Conservation (phyloP, 345 rosid species). For the Pelargonium nanum region DNA sequence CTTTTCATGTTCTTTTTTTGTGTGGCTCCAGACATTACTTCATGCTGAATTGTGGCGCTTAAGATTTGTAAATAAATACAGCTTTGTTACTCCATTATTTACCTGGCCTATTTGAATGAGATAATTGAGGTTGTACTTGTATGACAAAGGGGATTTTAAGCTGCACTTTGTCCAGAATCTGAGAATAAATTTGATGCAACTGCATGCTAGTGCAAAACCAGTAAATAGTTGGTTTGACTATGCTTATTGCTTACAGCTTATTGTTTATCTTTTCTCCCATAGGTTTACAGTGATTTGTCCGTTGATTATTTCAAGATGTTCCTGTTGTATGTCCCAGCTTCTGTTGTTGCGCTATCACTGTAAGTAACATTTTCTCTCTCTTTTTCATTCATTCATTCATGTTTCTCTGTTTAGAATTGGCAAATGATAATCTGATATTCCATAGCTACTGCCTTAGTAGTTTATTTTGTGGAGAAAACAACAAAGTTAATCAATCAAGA, state of each 20-base stretch:
- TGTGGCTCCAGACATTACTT: too few species aligned
- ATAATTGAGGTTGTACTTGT: background rate
- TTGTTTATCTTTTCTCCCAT: background rate
- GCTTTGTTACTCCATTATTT: background rate
- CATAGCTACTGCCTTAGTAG: background rate
- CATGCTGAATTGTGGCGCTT: background rate
- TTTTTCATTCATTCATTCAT: background rate
- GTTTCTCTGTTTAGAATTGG: too few species aligned
- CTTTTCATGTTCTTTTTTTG: too few species aligned
- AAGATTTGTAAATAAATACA: background rate
- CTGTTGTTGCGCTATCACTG: constrained; percentile 67
- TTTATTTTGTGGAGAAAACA: too few species aligned
- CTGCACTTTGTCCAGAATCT: background rate
- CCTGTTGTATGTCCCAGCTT: constrained; percentile 79
- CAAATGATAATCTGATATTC: background rate
- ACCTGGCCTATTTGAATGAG: background rate
- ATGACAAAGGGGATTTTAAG: too few species aligned
- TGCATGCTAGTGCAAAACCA: background rate
- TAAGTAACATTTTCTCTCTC: constrained; percentile 18
- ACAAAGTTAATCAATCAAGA: too few species aligned
- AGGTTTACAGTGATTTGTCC: constrained; percentile 85
- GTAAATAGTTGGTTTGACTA: too few species aligned
- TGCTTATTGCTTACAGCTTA: too few species aligned
- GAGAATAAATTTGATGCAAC: background rate
- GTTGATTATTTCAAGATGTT: constrained; percentile 87